Base-by-base conservation (phyloP, 2,329 filamentous ascomycete genomes). In the Aspergillus fischeri region DNA sequence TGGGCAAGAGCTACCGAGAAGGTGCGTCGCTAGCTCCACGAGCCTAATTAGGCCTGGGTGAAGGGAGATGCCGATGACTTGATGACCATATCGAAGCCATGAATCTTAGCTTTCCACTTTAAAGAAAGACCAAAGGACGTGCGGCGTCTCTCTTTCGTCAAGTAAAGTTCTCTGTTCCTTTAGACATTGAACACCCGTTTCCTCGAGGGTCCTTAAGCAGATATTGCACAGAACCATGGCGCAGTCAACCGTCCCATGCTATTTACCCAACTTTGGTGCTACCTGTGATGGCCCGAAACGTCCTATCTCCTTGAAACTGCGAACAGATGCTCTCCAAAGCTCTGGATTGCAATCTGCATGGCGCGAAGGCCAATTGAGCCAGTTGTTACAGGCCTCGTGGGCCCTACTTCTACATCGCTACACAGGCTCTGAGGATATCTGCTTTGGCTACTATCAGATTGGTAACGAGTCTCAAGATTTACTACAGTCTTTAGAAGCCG, bases 361-460 rank as follows among this genome's bases (percentile, higher is more conserved):
- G 63, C 58, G 67, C 5, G 61, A 68, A 55, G 63, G 62, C 2
- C 57, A 65, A 44, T 54, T 72, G 45, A 62, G 63, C 28, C 57
- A 65, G 7, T 51, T 70, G 27, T 56, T 81, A 51, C 72, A 75
- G 29, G 73, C 77, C 10, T 75, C 77, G 8, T 81, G 78, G 79
- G 77, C 73, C 1, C 58, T 81, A 44, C 67, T 80, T 2, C 63
- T 81, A 6, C 70, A 75, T 42, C 74, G 72, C 49, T 80, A 80
- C 60, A 76, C 77, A n/a, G 75, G 72, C 1, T 74, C 74, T 17
- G 73, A 79, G 51, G 77, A 81, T 60, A 75, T 81, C 7, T 70
- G 77, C 25, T 82, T 81, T 65, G 80, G 77, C 25, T 75, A 73
- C 53, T 68, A 75, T 57, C 64, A 72, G 54, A 60, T 69, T 49